Conservation (phyloP, 1,284 basidiomycete species). For the Peniophora sp. region DNA sequence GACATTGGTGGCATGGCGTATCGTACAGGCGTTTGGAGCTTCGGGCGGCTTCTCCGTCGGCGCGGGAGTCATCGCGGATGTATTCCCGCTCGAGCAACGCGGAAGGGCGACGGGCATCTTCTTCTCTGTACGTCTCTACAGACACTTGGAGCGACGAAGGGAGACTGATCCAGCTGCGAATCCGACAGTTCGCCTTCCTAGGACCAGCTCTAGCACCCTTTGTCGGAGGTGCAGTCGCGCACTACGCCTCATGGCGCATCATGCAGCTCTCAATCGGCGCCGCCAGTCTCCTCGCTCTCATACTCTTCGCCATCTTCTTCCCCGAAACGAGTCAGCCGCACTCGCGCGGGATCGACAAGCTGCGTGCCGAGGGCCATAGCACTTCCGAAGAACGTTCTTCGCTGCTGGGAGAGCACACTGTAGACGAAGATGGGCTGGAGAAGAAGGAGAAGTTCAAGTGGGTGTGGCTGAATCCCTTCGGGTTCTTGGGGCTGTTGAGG, state of each 20-base stretch:
- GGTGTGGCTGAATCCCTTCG: constrained; percentile 55
- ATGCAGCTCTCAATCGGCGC: constrained; percentile 50
- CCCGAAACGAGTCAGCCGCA: constrained; percentile 68
- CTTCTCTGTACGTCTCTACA: constrained; percentile 34
- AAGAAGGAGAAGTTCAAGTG: constrained; percentile 19
- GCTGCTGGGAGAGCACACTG: constrained; percentile 9
- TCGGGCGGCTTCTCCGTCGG: constrained; percentile 44
- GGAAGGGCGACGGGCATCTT: constrained; percentile 59
- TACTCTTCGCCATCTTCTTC: constrained; percentile 41
- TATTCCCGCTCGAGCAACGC: constrained; percentile 53
- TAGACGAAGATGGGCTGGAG: too few species aligned
- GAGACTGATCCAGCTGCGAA: not conserved
- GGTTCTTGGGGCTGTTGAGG: constrained; percentile 40
- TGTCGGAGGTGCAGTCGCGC: constrained; percentile 33
- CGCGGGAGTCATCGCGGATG: constrained; percentile 56
- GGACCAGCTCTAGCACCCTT: constrained; percentile 28
- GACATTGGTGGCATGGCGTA: constrained; percentile 50
- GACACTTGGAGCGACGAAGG: not conserved
- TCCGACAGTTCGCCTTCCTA: constrained; percentile 20
- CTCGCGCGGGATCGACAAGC: constrained; percentile 36
- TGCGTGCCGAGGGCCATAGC: constrained; percentile 11
- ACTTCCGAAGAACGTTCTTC: constrained; percentile 6
- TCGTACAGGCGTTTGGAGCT: constrained; percentile 57
- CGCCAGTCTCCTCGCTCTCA: constrained; percentile 34
- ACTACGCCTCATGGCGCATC: constrained; percentile 62